phyloP scores from a whole-genome alignment of 768 basidiomycete species.

The Mycena albidolilacea region DNA sequence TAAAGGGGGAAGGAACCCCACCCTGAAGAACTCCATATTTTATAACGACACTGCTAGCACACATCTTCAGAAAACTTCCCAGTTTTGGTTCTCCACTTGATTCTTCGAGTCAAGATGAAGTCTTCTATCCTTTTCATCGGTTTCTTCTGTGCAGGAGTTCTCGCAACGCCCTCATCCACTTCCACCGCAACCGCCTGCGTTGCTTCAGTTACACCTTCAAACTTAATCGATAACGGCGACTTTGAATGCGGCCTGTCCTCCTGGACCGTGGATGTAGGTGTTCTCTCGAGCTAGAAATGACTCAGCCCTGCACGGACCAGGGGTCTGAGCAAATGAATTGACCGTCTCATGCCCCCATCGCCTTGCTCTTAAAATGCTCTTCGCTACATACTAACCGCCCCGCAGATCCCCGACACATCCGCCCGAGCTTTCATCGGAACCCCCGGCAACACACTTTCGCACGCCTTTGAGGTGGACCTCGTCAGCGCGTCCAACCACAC shows the following conservation, averaged over 20 bases:
- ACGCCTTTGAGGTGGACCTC: constrained; percentile 20
- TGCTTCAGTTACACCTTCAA: constrained; percentile 17
- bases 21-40: constrained; percentile 12
- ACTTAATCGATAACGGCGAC: constrained; percentile 20
- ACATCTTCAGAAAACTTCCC: constrained; percentile 15
- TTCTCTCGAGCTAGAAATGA: constrained; percentile 18
- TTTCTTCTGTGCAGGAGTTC: constrained; percentile 17
- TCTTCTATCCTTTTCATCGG: constrained; percentile 13
- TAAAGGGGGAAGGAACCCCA: constrained; percentile 4
- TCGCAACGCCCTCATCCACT: constrained; percentile 17
- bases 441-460: constrained; percentile 16
- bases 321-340: constrained; percentile 10
- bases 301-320: constrained; percentile 9
- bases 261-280: constrained; percentile 18
- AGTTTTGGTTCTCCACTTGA: constrained; percentile 18
- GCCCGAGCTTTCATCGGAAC: constrained; percentile 15
- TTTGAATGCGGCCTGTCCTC: constrained; percentile 20
- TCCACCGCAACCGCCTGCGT: constrained; percentile 15
- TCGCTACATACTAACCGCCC: constrained; percentile 17
- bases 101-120: constrained; percentile 18
- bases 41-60: constrained; percentile 12
- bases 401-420: constrained; percentile 16
- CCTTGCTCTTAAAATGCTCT: constrained; percentile 17
- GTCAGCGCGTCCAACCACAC: constrained; percentile 7
- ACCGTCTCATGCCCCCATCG: constrained; percentile 12